A percentile compares a stretch with the other conserved stretches of the same genome.
phyloP scores from a whole-genome alignment of 768 basidiomycete species.

The Podaxis pistillaris region DNA sequence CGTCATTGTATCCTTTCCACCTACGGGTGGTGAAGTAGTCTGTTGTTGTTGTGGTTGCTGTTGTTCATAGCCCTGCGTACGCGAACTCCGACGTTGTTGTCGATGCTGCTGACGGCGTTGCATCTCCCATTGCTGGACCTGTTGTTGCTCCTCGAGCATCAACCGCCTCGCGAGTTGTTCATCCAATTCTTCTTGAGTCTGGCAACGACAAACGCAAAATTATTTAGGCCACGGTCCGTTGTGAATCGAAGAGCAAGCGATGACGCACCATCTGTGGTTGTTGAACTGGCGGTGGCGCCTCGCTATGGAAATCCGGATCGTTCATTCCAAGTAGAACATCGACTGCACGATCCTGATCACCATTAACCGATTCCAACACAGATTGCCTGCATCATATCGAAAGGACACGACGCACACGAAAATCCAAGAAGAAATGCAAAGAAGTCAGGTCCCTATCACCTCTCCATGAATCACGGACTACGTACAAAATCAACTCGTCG shows the following conservation, averaged over 20 bases:
- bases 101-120: slow-evolving; percentile 25
- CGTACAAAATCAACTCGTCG: slow-evolving; percentile 69
- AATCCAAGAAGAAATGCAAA: slow-evolving; percentile 1
- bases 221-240: background rate
- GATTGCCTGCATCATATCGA: slow-evolving; percentile 43
- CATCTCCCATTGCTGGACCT: slow-evolving; percentile 35
- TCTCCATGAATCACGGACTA: slow-evolving; percentile 12
- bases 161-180: slow-evolving; percentile 77
- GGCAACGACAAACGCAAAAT: background rate
- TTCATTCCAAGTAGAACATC: slow-evolving; percentile 82
- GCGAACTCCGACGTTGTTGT: slow-evolving; percentile 18
- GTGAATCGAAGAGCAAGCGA: background rate
- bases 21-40: slow-evolving; percentile 16
- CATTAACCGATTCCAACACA: slow-evolving; percentile 70
- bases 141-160: slow-evolving; percentile 58
- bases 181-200: slow-evolving; percentile 71
- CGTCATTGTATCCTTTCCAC: slow-evolving; percentile 51
- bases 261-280: slow-evolving; percentile 20
- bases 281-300: slow-evolving; percentile 27
- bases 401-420: background rate
- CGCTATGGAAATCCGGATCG: slow-evolving; percentile 68
- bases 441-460: background rate
- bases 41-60: slow-evolving; percentile 22
- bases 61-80: slow-evolving; percentile 13
- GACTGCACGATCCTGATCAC: slow-evolving; percentile 72